Percentiles rank a stretch among this genome's conserved stretches.
Evolutionary conservation across 2,329 filamentous ascomycete genomes (phyloP).

Genomic region (Tricladium varicosporioides): DNA sequence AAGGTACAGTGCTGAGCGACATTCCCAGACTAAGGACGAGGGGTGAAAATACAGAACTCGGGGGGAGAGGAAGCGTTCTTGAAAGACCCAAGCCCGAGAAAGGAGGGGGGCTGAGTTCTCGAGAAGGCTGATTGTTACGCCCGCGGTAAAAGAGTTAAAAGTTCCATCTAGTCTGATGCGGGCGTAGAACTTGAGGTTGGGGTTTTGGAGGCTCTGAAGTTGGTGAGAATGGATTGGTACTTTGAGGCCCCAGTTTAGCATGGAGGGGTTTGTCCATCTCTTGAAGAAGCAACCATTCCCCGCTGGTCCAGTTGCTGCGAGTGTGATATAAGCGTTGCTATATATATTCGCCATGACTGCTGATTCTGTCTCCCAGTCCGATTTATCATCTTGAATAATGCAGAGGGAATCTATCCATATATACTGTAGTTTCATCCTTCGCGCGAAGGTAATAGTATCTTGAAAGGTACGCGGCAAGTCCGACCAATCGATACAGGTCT

Average conservation of each 20-base stretch:
- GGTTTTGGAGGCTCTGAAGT: neutral
- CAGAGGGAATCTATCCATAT: constrained; percentile 1
- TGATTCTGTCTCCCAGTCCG: constrained; percentile 14
- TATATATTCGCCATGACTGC: constrained; percentile 12
- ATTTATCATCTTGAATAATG: constrained; percentile 8
- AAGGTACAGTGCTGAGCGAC: neutral
- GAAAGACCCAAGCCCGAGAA: constrained; percentile 15
- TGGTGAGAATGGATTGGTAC: neutral
- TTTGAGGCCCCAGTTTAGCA: neutral
- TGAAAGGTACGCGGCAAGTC: neutral
- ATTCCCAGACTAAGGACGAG: constrained; percentile 4
- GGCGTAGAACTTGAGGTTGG: neutral
- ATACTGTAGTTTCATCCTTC: neutral
- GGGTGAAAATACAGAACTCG: constrained; percentile 14
- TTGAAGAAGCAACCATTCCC: constrained; percentile 1
- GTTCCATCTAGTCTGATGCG: neutral
- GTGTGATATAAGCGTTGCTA: constrained; percentile 1
- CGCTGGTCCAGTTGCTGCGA: neutral
- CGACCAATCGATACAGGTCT: neutral
- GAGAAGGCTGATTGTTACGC: neutral
- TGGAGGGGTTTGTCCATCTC: neutral
- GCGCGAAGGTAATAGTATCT: neutral
- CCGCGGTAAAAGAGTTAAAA: neutral
- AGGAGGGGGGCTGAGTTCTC: constrained; percentile 2
- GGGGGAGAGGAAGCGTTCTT: constrained; percentile 15